Conservation (phyloP, 108 stramenopile species). For the Fragilaria crotonensis region DNA sequence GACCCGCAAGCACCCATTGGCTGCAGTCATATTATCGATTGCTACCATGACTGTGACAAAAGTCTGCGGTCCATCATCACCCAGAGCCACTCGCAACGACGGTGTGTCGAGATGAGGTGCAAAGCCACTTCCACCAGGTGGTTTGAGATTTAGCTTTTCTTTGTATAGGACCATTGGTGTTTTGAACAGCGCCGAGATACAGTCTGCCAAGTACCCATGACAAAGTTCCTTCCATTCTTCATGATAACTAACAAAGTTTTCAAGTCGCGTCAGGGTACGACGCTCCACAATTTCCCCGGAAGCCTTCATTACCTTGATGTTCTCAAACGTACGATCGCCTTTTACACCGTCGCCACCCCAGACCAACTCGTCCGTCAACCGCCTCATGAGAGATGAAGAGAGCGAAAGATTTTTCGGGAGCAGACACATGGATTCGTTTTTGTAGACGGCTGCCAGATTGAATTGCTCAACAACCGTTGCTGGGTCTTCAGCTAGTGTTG, state of each 20-base stretch:
- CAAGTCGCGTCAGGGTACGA: conserved; percentile 39
- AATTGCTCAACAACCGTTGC: not conserved
- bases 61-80: conserved; percentile 25
- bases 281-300: conserved; percentile 21
- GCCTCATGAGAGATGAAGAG: conserved; percentile 32
- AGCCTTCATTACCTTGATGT: conserved; percentile 21
- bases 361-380: conserved; percentile 50
- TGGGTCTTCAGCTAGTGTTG: not conserved
- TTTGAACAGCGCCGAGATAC: conserved; percentile 32
- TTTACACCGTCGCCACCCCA: conserved; percentile 24
- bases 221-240: conserved; percentile 43
- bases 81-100: conserved; percentile 42
- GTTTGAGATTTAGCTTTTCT: conserved; percentile 74
- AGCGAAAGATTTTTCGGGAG: conserved; percentile 38
- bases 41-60: conserved; percentile 72
- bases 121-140: conserved; percentile 62
- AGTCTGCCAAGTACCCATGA: conserved; percentile 27
- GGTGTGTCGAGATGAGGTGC: conserved; percentile 67
- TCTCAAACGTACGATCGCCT: conserved; percentile 43
- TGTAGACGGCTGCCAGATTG: not conserved
- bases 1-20: conserved; percentile 57
- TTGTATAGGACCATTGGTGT: conserved; percentile 56
- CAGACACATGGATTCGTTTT: conserved; percentile 22
- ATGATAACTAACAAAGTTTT: conserved; percentile 53
- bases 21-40: conserved; percentile 49